Evolutionary conservation across 441 rosid genomes (phyloP), one percentile per base, ranked within the genome.

Genomic region (Mallotus japonicus): DNA sequence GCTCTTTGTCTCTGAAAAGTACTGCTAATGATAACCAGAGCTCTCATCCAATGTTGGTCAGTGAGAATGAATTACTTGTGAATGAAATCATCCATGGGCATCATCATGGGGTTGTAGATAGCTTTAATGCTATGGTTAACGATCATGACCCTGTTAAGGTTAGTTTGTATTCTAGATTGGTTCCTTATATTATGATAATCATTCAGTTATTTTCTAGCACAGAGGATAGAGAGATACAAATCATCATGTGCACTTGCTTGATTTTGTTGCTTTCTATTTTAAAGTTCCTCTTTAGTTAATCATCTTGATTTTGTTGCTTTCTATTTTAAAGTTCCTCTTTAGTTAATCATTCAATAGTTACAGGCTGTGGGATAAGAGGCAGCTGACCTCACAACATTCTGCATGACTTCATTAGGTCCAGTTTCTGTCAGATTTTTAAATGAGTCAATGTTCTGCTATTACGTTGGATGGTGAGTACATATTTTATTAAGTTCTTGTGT

Each of bases 21-120:
- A 74, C 58, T 76, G 20, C 15, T 1, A 51, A 24, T 74, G 17
- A n/a, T 50, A 28, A n/a, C 24, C 28, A 4, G n/a, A 19, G 37
- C 32, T 62, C 69, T 44, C 73, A 73, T 65, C 79, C 70, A 74
- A 73, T 42, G 72, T 65, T 63, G 46, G 75, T 63, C 24, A 78
- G 72, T 16, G 92, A 87, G 89, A 91, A 92, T 78, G 97, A 92
- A 85, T 77, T 86, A 80, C 80, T 92, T 77, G 93, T 92, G 65
- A 91, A 91, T 82, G 91, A 85, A 73, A 79, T 89, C 47, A 65
- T 92, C 64, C 95, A 91, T 65, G 84, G 83, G 72, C 81, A 77
- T 74, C 67, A 55, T 50, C 78, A 60, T 67, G 79, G 74, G 44
- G 80, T 85, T 77, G 70, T 80, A 47, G 84, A 87, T 77, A 84